phyloP scores from a whole-genome alignment of 306 rosid species.

The Cicer judaicum region DNA sequence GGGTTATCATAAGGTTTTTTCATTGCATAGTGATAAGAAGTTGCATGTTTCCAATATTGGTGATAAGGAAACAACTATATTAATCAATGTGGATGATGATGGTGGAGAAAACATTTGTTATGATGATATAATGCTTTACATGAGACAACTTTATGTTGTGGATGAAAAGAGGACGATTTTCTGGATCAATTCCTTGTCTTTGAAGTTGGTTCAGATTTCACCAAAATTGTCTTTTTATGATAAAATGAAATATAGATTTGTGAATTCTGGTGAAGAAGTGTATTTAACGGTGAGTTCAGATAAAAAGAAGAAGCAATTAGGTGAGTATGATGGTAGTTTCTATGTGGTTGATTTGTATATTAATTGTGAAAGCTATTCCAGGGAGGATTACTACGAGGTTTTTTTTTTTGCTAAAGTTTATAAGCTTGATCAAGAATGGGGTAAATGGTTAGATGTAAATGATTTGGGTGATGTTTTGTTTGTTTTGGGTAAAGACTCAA shows the following conservation, averaged over 20 bases:
- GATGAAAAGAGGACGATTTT: constrained; percentile 47
- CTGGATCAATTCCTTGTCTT: constrained; percentile 36
- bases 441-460: constrained; percentile 43
- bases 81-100: background rate
- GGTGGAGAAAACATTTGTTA: constrained; percentile 8
- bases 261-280: background rate
- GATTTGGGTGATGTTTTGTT: constrained; percentile 42
- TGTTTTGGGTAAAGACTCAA: constrained; percentile 39
- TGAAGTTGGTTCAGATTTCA: constrained; percentile 47
- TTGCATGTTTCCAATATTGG: constrained; percentile 29
- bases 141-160: constrained; percentile 43
- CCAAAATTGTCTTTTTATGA: background rate
- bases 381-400: background rate
- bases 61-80: background rate
- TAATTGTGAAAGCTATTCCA: no score
- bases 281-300: constrained; percentile 10
- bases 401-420: constrained; percentile 39
- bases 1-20: background rate
- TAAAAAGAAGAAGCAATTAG: constrained; percentile 43
- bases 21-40: background rate
- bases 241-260: background rate
- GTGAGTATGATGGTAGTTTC: constrained; percentile 51
- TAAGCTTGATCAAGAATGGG: constrained; percentile 53
- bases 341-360: constrained; percentile 48
- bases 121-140: constrained; percentile 46